phyloP scores from a whole-genome alignment of 768 basidiomycete species.

The Hirschioporus abietinus region DNA sequence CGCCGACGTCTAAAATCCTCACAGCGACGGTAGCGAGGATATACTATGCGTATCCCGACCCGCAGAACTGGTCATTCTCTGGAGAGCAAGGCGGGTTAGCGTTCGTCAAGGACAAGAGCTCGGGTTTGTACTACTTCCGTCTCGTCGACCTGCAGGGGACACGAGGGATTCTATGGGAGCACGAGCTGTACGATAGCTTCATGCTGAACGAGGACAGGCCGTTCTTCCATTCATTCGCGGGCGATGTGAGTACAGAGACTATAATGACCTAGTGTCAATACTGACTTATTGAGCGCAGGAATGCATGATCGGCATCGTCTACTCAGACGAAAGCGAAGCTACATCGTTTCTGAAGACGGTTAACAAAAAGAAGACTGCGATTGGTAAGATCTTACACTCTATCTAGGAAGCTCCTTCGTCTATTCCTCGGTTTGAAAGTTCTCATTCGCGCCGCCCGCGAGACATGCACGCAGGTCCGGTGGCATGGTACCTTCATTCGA shows the following conservation, averaged over 20 bases:
- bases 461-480: too few species aligned
- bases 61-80: constrained; percentile 75
- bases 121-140: constrained; percentile 57
- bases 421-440: constrained; percentile 8
- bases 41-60: constrained; percentile 84
- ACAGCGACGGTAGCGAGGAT: constrained; percentile 81
- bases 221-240: constrained; percentile 89
- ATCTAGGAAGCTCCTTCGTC: constrained; percentile 16
- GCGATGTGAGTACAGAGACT: constrained; percentile 66
- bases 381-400: constrained; percentile 27
- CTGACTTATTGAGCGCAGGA: constrained; percentile 40
- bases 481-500: too few species aligned
- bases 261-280: constrained; percentile 4
- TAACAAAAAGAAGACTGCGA: constrained; percentile 53
- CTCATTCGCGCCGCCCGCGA: not conserved
- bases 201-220: constrained; percentile 79
- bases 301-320: constrained; percentile 89
- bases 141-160: constrained; percentile 84
- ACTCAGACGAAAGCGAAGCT: constrained; percentile 82
- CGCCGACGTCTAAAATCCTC: constrained; percentile 52
- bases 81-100: constrained; percentile 85
- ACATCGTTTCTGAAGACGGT: constrained; percentile 85
- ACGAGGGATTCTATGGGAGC: constrained; percentile 87
- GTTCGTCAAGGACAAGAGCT: constrained; percentile 56
- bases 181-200: constrained; percentile 81